Percentiles rank a stretch among this genome's conserved stretches.
Conservation (phyloP, 1,284 basidiomycete genomes). For the Ustilago lituana region DNA sequence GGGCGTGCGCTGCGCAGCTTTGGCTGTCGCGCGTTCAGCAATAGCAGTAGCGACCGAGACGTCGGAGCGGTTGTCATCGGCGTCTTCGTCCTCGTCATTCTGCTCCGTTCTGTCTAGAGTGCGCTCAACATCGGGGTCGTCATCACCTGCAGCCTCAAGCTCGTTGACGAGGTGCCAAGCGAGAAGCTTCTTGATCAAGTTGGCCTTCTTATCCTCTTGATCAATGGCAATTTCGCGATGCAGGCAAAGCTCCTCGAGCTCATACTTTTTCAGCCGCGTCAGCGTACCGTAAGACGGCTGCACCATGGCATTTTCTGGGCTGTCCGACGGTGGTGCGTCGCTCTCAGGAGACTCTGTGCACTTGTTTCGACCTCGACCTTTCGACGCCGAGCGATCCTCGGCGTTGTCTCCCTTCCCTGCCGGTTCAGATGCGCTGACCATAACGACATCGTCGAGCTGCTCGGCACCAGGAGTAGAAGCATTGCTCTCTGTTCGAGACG, state of each 20-base stretch:
- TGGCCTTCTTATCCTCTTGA: conserved; percentile 50
- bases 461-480: neutral
- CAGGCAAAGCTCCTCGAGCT: conserved; percentile 44
- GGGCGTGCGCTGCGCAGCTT: conserved; percentile 20
- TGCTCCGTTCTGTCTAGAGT: no score
- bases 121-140: neutral
- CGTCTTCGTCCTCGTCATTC: conserved; percentile 1
- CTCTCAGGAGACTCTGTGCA: conserved; percentile 18
- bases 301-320: conserved; percentile 31
- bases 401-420: no score
- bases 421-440: conserved; percentile 27
- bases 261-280: conserved; percentile 43
- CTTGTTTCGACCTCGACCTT: neutral
- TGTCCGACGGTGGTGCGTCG: conserved; percentile 16
- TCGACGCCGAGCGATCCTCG: neutral
- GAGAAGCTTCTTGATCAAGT: conserved; percentile 46
- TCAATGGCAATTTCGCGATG: conserved; percentile 28
- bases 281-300: conserved; percentile 36
- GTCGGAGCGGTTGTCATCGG: conserved; percentile 18
- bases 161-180: conserved; percentile 27
- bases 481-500: neutral
- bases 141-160: conserved; percentile 11
- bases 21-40: conserved; percentile 12
- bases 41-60: conserved; percentile 25
- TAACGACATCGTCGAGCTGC: conserved; percentile 33